A percentile compares a stretch with the other conserved stretches of the same genome.
Evolutionary conservation across 768 basidiomycete species (phyloP).

Genomic region (Lyophyllum decastes): DNA sequence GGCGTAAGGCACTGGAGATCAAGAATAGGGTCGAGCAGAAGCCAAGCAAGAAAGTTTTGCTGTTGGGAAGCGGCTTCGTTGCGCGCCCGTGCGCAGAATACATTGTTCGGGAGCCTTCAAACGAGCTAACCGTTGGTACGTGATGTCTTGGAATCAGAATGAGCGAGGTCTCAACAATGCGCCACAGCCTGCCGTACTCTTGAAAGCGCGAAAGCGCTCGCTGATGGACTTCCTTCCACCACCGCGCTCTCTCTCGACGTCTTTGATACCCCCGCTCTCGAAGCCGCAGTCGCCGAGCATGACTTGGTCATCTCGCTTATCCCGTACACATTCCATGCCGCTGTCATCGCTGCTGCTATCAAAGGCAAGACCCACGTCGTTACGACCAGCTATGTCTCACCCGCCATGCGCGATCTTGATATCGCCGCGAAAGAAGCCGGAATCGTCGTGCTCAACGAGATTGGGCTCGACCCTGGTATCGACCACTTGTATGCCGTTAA

Average conservation of each 20-base stretch:
- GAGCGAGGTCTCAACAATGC: not conserved
- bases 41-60: slow-evolving; percentile 69
- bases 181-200: slow-evolving; percentile 84
- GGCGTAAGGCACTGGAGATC: slow-evolving; percentile 52
- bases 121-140: slow-evolving; percentile 83
- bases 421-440: slow-evolving; percentile 81
- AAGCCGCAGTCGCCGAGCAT: slow-evolving; percentile 77
- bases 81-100: slow-evolving; percentile 97
- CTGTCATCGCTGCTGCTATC: slow-evolving; percentile 91
- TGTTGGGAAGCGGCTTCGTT: slow-evolving; percentile 95
- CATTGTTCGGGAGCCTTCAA: slow-evolving; percentile 76
- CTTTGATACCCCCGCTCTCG: slow-evolving; percentile 65
- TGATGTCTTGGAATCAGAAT: slow-evolving; percentile 1
- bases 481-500: slow-evolving; percentile 94
- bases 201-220: slow-evolving; percentile 69
- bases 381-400: slow-evolving; percentile 94
- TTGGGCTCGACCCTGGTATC: slow-evolving; percentile 95
- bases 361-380: slow-evolving; percentile 90
- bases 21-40: slow-evolving; percentile 33
- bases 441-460: slow-evolving; percentile 95
- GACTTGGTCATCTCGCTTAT: slow-evolving; percentile 97
- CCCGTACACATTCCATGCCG: slow-evolving; percentile 89
- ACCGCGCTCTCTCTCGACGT: slow-evolving; percentile 85
- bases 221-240: slow-evolving; percentile 65
- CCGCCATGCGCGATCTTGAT: slow-evolving; percentile 87